Evolutionary conservation across 306 rosid species (phyloP).

Genomic region (Senna tora): DNA sequence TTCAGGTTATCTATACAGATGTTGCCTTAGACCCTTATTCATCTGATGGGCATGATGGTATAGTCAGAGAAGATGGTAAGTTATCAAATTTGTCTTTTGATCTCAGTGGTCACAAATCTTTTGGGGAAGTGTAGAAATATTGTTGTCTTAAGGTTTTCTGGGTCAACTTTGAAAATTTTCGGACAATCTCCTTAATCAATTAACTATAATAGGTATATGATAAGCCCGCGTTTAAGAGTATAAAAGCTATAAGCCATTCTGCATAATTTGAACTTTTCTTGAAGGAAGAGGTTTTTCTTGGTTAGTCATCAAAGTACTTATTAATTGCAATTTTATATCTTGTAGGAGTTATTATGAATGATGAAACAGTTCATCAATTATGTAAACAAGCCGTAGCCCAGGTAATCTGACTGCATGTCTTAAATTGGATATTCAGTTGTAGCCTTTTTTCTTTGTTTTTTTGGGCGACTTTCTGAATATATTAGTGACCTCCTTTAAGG

Average conservation of each 20-base stretch:
- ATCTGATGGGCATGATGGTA: conserved; percentile 96
- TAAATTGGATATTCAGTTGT: conserved; percentile 25
- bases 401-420: conserved; percentile 56
- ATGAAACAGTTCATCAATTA: conserved; percentile 92
- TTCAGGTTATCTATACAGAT: conserved; percentile 88
- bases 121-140: conserved; percentile 22
- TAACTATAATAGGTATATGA: conserved; percentile 1
- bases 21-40: conserved; percentile 98
- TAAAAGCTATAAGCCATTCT: conserved; percentile 15
- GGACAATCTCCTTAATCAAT: conserved; percentile 11
- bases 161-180: conserved; percentile 17
- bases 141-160: conserved; percentile 12
- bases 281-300: conserved; percentile 30
- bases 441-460: neutral
- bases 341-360: conserved; percentile 94
- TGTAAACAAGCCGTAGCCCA: conserved; percentile 96
- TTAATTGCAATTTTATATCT: conserved; percentile 35
- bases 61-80: conserved; percentile 96
- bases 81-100: conserved; percentile 24
- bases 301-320: conserved; percentile 30
- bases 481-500: conserved; percentile 5
- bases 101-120: conserved; percentile 10
- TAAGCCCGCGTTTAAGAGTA: too few species aligned
- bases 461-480: neutral
- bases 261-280: conserved; percentile 26